Evolutionary conservation across 306 rosid genomes (phyloP).

Genomic region (Lotus japonicus): DNA sequence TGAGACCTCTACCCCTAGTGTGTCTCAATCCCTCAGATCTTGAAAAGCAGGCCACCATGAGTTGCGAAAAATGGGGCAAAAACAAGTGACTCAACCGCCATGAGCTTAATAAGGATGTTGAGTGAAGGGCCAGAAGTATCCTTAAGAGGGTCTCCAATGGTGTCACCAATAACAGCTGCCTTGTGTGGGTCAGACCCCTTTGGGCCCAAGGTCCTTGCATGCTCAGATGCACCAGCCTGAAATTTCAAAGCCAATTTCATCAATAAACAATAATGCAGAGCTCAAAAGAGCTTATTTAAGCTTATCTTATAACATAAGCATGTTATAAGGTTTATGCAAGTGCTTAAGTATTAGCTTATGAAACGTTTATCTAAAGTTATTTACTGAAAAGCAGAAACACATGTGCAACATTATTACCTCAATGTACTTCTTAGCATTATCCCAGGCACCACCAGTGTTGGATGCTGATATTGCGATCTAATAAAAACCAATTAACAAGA

Average conservation of each 20-base stretch:
- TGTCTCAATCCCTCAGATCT: conserved; percentile 28
- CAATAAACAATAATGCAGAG: too few species aligned
- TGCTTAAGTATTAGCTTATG: too few species aligned
- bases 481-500: not conserved
- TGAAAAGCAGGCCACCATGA: conserved; percentile 67
- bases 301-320: too few species aligned
- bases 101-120: conserved; percentile 72
- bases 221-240: conserved; percentile 67
- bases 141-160: conserved; percentile 71
- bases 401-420: conserved; percentile 27
- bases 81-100: conserved; percentile 56
- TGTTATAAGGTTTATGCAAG: too few species aligned
- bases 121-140: conserved; percentile 79
- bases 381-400: not conserved
- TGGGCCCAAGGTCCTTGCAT: conserved; percentile 61
- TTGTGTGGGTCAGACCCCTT: conserved; percentile 70
- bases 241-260: not conserved
- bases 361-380: too few species aligned
- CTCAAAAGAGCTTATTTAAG: too few species aligned
- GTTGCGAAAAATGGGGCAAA: conserved; percentile 54
- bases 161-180: conserved; percentile 74
- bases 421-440: conserved; percentile 77
- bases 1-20: conserved; percentile 15
- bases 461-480: conserved; percentile 72
- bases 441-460: conserved; percentile 78